These are phyloP conservation scores for Citrus maxima DNA, from an alignment of 345 rosid genomes.

Conservation along the genomic window DNA sequence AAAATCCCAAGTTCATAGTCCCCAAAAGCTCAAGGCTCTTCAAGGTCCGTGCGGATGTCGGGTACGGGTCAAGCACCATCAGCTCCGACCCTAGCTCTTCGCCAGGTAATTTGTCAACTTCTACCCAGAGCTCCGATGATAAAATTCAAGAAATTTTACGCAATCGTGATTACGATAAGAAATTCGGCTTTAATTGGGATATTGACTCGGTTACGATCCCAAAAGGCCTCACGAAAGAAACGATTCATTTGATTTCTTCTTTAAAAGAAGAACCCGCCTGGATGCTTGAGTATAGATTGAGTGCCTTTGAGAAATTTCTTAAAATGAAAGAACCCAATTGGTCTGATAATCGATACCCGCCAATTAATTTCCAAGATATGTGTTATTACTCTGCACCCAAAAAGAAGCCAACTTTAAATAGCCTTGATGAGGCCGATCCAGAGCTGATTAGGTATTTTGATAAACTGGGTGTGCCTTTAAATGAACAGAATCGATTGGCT, in stretches of 20 bases:
- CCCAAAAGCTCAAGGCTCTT: conserved; percentile 21
- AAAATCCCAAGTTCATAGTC: conserved; percentile 25
- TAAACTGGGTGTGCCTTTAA: conserved; percentile 66
- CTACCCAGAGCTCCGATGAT: conserved; percentile 41
- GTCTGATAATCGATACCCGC: conserved; percentile 79
- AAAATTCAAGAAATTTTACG: conserved; percentile 67
- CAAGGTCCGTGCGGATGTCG: conserved; percentile 50
- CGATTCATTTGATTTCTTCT: conserved; percentile 57
- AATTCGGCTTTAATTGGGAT: conserved; percentile 69
- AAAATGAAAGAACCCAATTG: conserved; percentile 71
- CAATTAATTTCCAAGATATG: conserved; percentile 73
- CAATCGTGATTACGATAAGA: conserved; percentile 65
- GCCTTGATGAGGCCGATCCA: conserved; percentile 90
- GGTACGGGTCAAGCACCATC: conserved; percentile 33
- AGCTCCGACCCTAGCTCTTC: conserved; percentile 26
- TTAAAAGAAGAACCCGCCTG: conserved; percentile 84
- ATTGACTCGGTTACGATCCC: conserved; percentile 80
- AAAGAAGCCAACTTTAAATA: conserved; percentile 72
- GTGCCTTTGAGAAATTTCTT: conserved; percentile 73
- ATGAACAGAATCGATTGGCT: conserved; percentile 67
- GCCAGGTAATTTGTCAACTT: conserved; percentile 42
- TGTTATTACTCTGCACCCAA: conserved; percentile 93
- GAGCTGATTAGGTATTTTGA: conserved; percentile 71
- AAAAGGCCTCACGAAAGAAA: conserved; percentile 75
- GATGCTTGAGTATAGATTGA: conserved; percentile 80